Conservation (phyloP, 805 yeast genomes). For the Teunomyces funiuensis region DNA sequence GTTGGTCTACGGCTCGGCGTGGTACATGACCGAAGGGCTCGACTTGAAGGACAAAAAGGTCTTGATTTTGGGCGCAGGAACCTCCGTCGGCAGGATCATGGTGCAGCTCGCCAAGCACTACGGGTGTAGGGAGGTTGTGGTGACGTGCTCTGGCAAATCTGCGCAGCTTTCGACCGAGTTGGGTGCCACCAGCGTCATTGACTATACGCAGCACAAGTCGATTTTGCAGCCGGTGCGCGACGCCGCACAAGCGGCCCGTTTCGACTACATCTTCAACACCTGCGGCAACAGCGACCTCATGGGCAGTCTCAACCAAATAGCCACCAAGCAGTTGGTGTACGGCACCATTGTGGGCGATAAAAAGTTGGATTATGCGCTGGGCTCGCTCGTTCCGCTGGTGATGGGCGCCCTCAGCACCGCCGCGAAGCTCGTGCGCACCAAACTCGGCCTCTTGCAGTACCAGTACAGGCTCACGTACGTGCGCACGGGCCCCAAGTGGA, state of each 20-base stretch:
- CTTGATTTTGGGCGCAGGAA: conserved; percentile 71
- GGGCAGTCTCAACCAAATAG: conserved; percentile 35
- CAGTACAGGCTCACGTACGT: conserved; percentile 27
- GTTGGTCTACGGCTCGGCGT: conserved; percentile 64
- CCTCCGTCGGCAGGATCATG: conserved; percentile 61
- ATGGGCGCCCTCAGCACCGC: not conserved
- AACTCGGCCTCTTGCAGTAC: conserved; percentile 22
- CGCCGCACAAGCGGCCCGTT: conserved; percentile 35
- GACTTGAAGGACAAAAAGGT: conserved; percentile 46
- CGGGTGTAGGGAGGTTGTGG: conserved; percentile 52
- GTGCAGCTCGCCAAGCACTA: conserved; percentile 55
- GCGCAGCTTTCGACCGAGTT: conserved; percentile 39
- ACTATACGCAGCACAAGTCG: conserved; percentile 50
- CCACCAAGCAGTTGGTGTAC: conserved; percentile 39
- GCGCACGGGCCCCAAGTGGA: conserved; percentile 6
- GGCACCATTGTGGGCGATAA: conserved; percentile 60
- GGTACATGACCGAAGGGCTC: conserved; percentile 30
- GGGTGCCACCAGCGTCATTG: conserved; percentile 65
- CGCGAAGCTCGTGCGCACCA: conserved; percentile 10
- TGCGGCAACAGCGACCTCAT: conserved; percentile 58
- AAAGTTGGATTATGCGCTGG: conserved; percentile 32
- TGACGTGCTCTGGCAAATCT: conserved; percentile 54
- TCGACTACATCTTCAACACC: conserved; percentile 64
- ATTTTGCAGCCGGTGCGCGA: conserved; percentile 34
- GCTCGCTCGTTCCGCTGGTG: not conserved